These are phyloP conservation scores for Erodium moschatum DNA, from an alignment of 441 rosid species.

Conservation along the genomic window DNA sequence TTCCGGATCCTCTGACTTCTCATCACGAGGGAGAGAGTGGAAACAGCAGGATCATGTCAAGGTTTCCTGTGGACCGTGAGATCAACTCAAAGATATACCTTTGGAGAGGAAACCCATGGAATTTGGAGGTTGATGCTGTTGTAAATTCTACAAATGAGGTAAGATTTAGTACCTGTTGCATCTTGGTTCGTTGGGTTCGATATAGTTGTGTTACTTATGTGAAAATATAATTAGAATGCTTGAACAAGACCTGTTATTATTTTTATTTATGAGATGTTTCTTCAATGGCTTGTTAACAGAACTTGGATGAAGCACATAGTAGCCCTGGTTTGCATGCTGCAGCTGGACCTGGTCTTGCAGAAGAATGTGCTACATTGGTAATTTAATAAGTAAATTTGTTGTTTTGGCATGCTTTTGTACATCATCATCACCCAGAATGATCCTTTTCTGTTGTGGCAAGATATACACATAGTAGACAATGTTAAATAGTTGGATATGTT, in stretches of 20 bases:
- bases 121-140: constrained; percentile 97
- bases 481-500: not conserved
- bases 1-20: constrained; percentile 69
- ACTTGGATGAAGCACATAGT: constrained; percentile 88
- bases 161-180: not conserved
- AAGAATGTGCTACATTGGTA: constrained; percentile 94
- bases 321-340: constrained; percentile 92
- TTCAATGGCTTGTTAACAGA: constrained; percentile 42
- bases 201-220: not conserved
- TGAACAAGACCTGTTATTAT: not conserved
- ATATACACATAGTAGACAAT: not conserved
- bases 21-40: constrained; percentile 48
- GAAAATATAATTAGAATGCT: not conserved
- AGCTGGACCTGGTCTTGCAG: constrained; percentile 96
- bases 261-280: constrained; percentile 15
- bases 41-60: constrained; percentile 57
- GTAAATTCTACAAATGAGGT: constrained; percentile 97
- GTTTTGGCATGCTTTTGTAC: not conserved
- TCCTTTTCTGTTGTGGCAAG: not conserved
- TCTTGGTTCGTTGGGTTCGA: not conserved
- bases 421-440: not conserved
- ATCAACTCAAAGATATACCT: constrained; percentile 75
- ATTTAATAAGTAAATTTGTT: constrained; percentile 10
- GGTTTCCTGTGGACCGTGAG: constrained; percentile 82
- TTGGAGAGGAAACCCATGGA: constrained; percentile 99